Evolutionary conservation across 2,329 filamentous ascomycete genomes (phyloP).

Genomic region (Fusarium abutilonis): DNA sequence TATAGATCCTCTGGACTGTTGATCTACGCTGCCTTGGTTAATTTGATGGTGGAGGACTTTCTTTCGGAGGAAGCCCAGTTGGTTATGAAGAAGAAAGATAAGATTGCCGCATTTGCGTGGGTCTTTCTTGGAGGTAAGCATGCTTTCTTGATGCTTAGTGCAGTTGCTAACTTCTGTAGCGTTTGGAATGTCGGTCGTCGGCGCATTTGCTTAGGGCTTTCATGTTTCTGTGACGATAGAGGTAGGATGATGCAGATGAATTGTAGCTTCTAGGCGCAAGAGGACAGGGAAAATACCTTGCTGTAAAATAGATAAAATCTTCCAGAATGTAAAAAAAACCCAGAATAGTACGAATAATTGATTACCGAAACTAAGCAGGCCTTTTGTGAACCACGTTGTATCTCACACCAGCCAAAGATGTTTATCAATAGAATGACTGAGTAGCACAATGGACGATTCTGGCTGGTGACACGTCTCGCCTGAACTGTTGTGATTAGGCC

Average conservation of each 20-base stretch:
- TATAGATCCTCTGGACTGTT: slow-evolving; percentile 66
- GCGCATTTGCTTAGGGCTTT: slow-evolving; percentile 28
- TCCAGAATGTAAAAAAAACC: background rate
- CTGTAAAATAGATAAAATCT: background rate
- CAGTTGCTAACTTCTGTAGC: slow-evolving; percentile 14
- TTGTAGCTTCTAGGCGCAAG: no score
- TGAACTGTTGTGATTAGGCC: no score
- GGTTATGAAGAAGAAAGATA: slow-evolving; percentile 62
- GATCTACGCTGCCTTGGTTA: slow-evolving; percentile 70
- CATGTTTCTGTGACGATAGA: slow-evolving; percentile 1
- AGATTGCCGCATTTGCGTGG: slow-evolving; percentile 62
- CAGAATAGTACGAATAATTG: no score
- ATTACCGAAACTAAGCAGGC: background rate
- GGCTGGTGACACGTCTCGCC: no score
- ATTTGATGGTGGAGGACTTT: slow-evolving; percentile 72
- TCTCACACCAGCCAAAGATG: no score
- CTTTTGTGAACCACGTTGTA: background rate
- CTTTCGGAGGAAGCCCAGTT: slow-evolving; percentile 65
- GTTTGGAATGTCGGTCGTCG: slow-evolving; percentile 34
- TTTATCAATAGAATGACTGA: no score
- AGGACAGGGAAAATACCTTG: background rate
- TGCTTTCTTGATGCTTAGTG: fast-evolving
- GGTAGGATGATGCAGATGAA: background rate
- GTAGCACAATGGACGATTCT: no score
- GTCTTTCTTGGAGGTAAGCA: slow-evolving; percentile 62